phyloP scores from a whole-genome alignment of 2,329 filamentous ascomycete species.

The Fusarium haematococcum region DNA sequence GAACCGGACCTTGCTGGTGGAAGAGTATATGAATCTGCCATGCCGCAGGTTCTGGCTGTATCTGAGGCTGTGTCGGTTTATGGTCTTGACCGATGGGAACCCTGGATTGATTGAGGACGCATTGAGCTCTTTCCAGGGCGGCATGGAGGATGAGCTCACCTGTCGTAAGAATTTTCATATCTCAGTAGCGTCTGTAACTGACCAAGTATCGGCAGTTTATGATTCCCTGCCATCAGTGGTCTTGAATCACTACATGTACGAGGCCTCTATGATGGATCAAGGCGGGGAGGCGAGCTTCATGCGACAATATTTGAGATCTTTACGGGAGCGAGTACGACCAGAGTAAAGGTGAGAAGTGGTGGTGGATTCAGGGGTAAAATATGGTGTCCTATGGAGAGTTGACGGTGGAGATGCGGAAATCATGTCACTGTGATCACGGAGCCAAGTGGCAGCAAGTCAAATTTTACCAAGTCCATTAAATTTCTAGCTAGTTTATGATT shows the following conservation, averaged over 20 bases:
- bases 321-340: no score
- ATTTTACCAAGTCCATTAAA: not conserved
- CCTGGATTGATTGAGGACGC: not conserved
- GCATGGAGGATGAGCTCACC: not conserved
- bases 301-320: no score
- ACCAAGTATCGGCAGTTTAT: not conserved
- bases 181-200: not conserved
- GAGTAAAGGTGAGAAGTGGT: no score
- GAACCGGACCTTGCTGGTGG: not conserved
- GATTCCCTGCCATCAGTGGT: not conserved
- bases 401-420: not conserved
- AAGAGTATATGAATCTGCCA: not conserved
- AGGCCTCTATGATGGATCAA: not conserved
- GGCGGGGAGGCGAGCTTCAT: no score
- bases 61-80: not conserved
- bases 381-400: not conserved
- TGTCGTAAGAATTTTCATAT: not conserved
- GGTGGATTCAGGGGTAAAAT: no score
- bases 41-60: constrained; percentile 3
- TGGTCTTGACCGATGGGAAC: not conserved
- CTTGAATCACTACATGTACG: not conserved
- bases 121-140: not conserved
- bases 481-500: not conserved
- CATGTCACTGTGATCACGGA: no score
- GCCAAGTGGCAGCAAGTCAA: no score